Evolutionary conservation across 495 filamentous ascomycete species (phyloP), one percentile per base, ranked within the genome.

Genomic region (Talaromyces thailandensis): DNA sequence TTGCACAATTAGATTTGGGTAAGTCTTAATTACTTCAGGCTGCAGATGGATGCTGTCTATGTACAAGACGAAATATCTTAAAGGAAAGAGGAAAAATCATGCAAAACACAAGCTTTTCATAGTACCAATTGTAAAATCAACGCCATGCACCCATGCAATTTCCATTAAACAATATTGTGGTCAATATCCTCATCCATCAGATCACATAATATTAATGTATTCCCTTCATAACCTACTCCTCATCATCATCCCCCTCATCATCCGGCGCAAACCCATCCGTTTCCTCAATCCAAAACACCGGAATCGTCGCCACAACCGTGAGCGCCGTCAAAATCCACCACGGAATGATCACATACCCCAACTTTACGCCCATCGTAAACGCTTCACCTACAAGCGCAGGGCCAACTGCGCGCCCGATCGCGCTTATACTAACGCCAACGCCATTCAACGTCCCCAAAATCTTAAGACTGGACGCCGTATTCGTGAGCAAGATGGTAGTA

Each of bases 401-500:
- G 0, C 93, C 93, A 12, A 79, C 67, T 1, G 90, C 92, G 29
- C 91, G 79, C 8, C 92, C 92, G 21, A 96, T 67, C 0, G 89
- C 91, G 64, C 85, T 87, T 31, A 92, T 80, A 56, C 86, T 87
- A 1, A 91, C 93, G 1, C 88, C 90, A 58, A 96, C 84, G 0
- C 93, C 93, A 69, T 98, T 98, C 56, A 98, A 75, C 2, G 93
- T 96, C 0, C 92, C 93, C 6, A 96, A 81, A 53, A 95, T 82
- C 31, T 82, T 76, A 32, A 96, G 75, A 52, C 83, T 88, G 0
- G 78, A 73, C 1, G 92, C 92, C 18, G 88, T 90, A 74, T 96
- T 98, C 52, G 93, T 96, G 18, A 98, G 78, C 21, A 96, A 73
- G 67, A 96, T 95, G n/a, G 88, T 94, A 16, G 81, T 86, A 70